Conservation (phyloP, 768 basidiomycete genomes). For the Rhodotorula kratochvilovae region DNA sequence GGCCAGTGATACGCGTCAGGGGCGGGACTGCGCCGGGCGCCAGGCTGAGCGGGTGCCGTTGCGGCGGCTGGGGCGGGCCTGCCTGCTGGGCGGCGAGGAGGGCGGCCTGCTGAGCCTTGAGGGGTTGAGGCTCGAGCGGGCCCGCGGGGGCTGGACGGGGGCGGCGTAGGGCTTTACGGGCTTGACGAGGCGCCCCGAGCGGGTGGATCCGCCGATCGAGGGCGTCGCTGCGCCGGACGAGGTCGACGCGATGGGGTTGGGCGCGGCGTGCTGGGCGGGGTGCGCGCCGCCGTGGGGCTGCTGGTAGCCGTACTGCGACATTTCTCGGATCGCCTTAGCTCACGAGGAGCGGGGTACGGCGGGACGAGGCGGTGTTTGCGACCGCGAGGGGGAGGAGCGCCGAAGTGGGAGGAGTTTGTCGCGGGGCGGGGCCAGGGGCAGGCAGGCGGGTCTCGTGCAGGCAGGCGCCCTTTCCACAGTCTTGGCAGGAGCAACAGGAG, state of each 20-base stretch:
- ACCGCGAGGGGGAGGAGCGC: background rate
- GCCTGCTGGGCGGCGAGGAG: background rate
- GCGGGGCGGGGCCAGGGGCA: too few relatives aligned
- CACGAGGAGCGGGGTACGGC: background rate
- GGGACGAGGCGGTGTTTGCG: background rate
- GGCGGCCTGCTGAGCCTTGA: background rate
- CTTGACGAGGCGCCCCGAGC: conserved; percentile 30
- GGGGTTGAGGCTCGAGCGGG: conserved; percentile 22
- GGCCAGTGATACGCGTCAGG: conserved; percentile 29
- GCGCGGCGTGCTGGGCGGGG: background rate
- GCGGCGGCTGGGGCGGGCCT: conserved; percentile 1
- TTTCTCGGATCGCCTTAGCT: background rate
- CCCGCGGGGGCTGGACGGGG: background rate
- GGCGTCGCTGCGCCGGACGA: background rate
- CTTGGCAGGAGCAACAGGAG: too few relatives aligned
- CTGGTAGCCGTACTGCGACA: background rate
- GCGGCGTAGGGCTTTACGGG: conserved; percentile 21
- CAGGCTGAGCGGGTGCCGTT: conserved; percentile 15
- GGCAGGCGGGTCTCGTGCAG: too few relatives aligned
- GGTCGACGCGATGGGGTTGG: conserved; percentile 3
- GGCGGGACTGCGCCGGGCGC: conserved; percentile 14
- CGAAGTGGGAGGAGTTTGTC: background rate
- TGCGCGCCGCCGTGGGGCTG: background rate
- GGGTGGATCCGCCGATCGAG: conserved; percentile 1
- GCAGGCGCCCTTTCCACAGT: too few relatives aligned